Conservation (phyloP, 2,329 filamentous ascomycete genomes). For the Botrytis fabae region DNA sequence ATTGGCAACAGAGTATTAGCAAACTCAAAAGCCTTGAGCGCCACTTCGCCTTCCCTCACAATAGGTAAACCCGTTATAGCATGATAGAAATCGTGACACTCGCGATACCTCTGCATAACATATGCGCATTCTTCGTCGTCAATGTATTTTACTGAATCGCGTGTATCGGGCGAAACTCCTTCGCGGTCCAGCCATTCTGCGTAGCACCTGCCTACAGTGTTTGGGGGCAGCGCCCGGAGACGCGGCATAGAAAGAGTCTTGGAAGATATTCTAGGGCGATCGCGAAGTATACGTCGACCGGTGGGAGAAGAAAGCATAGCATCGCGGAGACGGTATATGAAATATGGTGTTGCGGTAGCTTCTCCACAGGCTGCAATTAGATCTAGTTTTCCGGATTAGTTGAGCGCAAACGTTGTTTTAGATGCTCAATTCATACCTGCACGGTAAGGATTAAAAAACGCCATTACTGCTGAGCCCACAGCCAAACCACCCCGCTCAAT, state of each 20-base stretch:
- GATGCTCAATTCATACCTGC: slow-evolving; percentile 56
- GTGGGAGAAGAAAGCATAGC: slow-evolving; percentile 85
- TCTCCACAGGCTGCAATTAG: slow-evolving; percentile 94
- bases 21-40: slow-evolving; percentile 98
- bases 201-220: slow-evolving; percentile 79
- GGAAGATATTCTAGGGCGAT: slow-evolving; percentile 85
- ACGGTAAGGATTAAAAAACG: slow-evolving; percentile 73
- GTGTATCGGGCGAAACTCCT: slow-evolving; percentile 88
- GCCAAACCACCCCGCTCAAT: slow-evolving; percentile 74
- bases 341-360: slow-evolving; percentile 90
- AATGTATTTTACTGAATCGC: slow-evolving; percentile 80
- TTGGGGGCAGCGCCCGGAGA: slow-evolving; percentile 70
- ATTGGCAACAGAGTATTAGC: slow-evolving; percentile 92
- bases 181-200: slow-evolving; percentile 91
- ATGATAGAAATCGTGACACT: slow-evolving; percentile 98
- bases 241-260: slow-evolving; percentile 61
- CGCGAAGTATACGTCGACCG: slow-evolving; percentile 86
- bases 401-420: background rate
- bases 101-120: slow-evolving; percentile 96
- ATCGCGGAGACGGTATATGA: slow-evolving; percentile 86
- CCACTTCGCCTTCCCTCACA: slow-evolving; percentile 92
- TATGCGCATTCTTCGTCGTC: slow-evolving; percentile 96
- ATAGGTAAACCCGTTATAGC: slow-evolving; percentile 88
- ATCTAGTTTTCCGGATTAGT: slow-evolving; percentile 54
- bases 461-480: slow-evolving; percentile 62